These are phyloP conservation scores for Pythium dissotocum DNA, from an alignment of 352 stramenopile species.

Conservation along the genomic window DNA sequence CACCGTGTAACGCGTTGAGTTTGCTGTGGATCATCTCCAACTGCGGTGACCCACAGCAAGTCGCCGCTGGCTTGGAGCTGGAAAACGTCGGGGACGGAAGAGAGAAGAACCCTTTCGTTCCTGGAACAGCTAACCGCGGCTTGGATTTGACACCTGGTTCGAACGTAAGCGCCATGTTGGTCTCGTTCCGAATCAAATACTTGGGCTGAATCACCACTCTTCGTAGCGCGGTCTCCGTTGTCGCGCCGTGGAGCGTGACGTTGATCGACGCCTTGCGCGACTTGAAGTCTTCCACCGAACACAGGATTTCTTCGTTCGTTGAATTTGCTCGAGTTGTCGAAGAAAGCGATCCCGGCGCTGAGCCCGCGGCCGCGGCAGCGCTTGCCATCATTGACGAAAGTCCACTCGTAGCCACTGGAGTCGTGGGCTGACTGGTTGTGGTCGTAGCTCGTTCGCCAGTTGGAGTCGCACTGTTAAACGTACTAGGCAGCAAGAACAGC, in stretches of 20 bases:
- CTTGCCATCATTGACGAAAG: constrained; percentile 22
- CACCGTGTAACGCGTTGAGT: constrained; percentile 55
- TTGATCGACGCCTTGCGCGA: constrained; percentile 59
- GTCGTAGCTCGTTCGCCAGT: not conserved
- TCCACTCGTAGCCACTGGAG: not conserved
- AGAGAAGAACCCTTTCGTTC: constrained; percentile 67
- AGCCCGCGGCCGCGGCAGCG: not conserved
- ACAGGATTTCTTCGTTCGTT: constrained; percentile 36
- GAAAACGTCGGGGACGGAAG: constrained; percentile 37
- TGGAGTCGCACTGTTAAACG: constrained; percentile 18
- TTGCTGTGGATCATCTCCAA: constrained; percentile 78
- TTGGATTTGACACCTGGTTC: constrained; percentile 54
- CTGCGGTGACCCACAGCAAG: constrained; percentile 59
- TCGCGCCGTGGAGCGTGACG: constrained; percentile 59
- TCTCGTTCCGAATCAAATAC: constrained; percentile 69
- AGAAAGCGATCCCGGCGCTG: not conserved
- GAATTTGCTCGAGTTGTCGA: constrained; percentile 11
- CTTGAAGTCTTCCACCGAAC: constrained; percentile 60
- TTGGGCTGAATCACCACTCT: constrained; percentile 66
- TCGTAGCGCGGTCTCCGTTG: constrained; percentile 39
- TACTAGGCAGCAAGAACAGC: constrained; percentile 55
- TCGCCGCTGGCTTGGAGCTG: constrained; percentile 40
- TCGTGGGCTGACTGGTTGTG: not conserved
- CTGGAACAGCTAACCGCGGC: constrained; percentile 39
- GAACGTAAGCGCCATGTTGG: constrained; percentile 49